Conservation (phyloP, 331 rosid species). For the Quercus lobata region DNA sequence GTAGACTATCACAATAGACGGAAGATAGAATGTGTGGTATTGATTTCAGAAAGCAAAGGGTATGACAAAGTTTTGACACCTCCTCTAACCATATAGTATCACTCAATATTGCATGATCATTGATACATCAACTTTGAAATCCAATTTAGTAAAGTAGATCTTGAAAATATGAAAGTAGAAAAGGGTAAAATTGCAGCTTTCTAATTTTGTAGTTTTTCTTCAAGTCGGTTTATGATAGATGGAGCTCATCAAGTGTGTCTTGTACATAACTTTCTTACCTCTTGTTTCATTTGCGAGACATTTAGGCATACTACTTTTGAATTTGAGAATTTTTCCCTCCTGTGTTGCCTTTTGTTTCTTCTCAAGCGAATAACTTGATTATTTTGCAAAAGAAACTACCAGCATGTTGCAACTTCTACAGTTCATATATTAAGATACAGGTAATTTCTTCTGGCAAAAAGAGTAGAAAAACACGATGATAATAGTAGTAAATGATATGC, state of each 20-base stretch:
- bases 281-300: neutral
- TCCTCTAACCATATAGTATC: neutral
- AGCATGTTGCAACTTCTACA: neutral
- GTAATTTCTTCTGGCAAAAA: neutral
- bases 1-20: slow-evolving; percentile 7
- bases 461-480: neutral
- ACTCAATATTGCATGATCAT: neutral
- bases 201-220: neutral
- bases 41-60: neutral
- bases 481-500: neutral
- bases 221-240: neutral
- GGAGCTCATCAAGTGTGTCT: neutral
- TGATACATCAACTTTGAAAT: neutral
- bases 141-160: neutral
- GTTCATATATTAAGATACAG: neutral
- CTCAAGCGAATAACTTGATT: neutral
- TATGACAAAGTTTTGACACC: neutral
- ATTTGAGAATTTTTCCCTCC: neutral
- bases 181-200: neutral
- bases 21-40: neutral
- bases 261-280: neutral
- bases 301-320: neutral
- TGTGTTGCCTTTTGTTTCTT: neutral
- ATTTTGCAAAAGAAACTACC: neutral
- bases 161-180: neutral